phyloP scores from a whole-genome alignment of 306 rosid species.

The Castanospermum australe region DNA sequence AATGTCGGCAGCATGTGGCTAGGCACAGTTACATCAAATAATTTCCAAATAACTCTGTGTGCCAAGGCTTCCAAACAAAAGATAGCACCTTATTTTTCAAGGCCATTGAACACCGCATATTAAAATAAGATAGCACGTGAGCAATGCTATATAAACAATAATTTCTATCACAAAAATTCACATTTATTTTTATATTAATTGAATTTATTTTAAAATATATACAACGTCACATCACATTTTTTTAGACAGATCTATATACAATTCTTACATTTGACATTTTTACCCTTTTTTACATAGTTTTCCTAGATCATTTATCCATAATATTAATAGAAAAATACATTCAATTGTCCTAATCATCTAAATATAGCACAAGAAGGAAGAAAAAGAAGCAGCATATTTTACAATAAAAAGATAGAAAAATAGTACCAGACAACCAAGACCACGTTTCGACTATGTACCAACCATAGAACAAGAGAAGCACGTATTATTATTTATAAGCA shows the following conservation, averaged over 20 bases:
- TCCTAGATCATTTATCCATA: slow-evolving; percentile 26
- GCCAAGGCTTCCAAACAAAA: no score
- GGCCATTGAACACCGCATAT: slow-evolving; percentile 36
- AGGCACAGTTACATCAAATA: slow-evolving; percentile 12
- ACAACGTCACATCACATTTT: no score
- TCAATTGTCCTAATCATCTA: slow-evolving; percentile 15
- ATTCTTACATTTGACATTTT: background rate
- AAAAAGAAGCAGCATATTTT: slow-evolving; percentile 33
- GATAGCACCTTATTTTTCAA: slow-evolving; percentile 22
- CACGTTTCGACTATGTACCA: slow-evolving; percentile 31
- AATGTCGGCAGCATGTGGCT: slow-evolving; percentile 38
- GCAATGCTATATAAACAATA: background rate
- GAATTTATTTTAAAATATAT: no score
- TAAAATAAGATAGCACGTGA: slow-evolving; percentile 26
- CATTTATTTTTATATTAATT: background rate
- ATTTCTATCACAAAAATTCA: background rate
- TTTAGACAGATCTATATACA: no score
- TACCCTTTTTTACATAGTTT: slow-evolving; percentile 6
- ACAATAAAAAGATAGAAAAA: slow-evolving; percentile 21
- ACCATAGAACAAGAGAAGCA: slow-evolving; percentile 1
- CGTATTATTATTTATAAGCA: background rate
- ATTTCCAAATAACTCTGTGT: no score
- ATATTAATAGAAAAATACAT: background rate
- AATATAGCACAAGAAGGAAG: slow-evolving; percentile 28
- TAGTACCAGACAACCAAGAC: slow-evolving; percentile 37